A percentile compares a stretch with the other conserved stretches of the same genome.
Conservation (phyloP, 1,139 yeast species). For the Diutina scorzettiae region DNA sequence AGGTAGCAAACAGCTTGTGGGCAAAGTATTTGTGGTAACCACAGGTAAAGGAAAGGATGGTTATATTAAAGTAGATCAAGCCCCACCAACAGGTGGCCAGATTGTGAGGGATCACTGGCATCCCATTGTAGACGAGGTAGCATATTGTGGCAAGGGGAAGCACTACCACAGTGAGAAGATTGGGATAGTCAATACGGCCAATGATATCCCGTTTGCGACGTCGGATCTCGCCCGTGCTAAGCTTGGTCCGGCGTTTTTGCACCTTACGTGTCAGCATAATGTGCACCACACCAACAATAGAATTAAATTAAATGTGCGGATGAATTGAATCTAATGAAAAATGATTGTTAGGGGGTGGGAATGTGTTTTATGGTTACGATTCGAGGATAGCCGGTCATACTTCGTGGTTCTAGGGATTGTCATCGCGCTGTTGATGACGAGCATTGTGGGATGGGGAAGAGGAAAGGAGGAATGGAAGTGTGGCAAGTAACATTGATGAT, state of each 20-base stretch:
- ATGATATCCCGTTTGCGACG: constrained; percentile 23
- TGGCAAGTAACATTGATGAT: no score
- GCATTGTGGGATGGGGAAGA: no score
- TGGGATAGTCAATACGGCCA: constrained; percentile 21
- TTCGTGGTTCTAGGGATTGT: no score
- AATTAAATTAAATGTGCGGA: no score
- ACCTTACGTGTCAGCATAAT: constrained; percentile 5
- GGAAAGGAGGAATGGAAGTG: no score
- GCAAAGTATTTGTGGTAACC: constrained; percentile 62
- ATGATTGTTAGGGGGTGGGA: no score
- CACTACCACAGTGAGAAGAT: constrained; percentile 21
- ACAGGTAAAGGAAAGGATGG: constrained; percentile 32
- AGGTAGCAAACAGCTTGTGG: constrained; percentile 40
- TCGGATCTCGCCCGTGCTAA: constrained; percentile 12
- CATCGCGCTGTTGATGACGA: no score
- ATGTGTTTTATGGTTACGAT: no score
- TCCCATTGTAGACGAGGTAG: constrained; percentile 13
- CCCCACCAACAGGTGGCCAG: constrained; percentile 20
- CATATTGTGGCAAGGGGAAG: constrained; percentile 18
- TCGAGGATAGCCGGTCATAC: no score
- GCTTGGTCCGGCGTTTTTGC: constrained; percentile 3
- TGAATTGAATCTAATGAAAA: no score
- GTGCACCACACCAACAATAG: no score
- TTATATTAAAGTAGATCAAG: constrained; percentile 24
- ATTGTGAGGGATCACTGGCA: constrained; percentile 13